phyloP scores from a whole-genome alignment of 2,329 filamentous ascomycete genomes.

The Verticillium zaregamsianum region DNA sequence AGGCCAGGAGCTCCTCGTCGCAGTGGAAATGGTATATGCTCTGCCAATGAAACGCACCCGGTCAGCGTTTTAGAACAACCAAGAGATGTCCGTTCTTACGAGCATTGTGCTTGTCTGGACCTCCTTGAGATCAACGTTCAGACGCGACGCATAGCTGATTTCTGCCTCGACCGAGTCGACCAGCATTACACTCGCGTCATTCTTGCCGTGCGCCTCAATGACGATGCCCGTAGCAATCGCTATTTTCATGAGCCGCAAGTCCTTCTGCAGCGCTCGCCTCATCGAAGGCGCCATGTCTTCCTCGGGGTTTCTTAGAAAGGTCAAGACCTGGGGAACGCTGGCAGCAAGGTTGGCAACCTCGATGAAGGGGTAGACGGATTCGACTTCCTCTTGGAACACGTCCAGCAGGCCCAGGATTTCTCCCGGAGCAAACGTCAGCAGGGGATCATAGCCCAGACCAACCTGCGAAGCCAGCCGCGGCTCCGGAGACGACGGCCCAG shows the following conservation, averaged over 20 bases:
- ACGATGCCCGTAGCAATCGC: constrained; percentile 27
- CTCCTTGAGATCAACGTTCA: constrained; percentile 28
- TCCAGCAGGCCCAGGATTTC: constrained; percentile 28
- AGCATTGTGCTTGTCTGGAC: constrained; percentile 27
- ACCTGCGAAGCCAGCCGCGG: constrained; percentile 2
- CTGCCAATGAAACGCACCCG: constrained; percentile 10
- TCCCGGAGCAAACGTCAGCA: constrained; percentile 5
- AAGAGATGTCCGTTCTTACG: constrained; percentile 10
- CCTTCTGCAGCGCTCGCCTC: constrained; percentile 13
- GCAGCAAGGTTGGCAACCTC: constrained; percentile 22
- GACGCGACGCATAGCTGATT: constrained; percentile 17
- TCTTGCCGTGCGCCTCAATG: constrained; percentile 26
- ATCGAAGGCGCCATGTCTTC: neutral
- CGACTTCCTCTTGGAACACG: constrained; percentile 34
- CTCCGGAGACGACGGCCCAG: constrained; percentile 1
- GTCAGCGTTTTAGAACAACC: neutral
- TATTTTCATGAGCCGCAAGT: constrained; percentile 27
- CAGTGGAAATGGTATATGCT: constrained; percentile 39
- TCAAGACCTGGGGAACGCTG: constrained; percentile 20
- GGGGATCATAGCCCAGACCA: constrained; percentile 10
- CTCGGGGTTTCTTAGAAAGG: constrained; percentile 13
- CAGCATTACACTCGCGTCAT: constrained; percentile 20
- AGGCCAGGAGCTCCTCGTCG: constrained; percentile 45
- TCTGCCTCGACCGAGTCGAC: constrained; percentile 22
- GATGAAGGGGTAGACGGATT: constrained; percentile 29